Evolutionary conservation across 768 basidiomycete species (phyloP).

Genomic region (Russula emetica): DNA sequence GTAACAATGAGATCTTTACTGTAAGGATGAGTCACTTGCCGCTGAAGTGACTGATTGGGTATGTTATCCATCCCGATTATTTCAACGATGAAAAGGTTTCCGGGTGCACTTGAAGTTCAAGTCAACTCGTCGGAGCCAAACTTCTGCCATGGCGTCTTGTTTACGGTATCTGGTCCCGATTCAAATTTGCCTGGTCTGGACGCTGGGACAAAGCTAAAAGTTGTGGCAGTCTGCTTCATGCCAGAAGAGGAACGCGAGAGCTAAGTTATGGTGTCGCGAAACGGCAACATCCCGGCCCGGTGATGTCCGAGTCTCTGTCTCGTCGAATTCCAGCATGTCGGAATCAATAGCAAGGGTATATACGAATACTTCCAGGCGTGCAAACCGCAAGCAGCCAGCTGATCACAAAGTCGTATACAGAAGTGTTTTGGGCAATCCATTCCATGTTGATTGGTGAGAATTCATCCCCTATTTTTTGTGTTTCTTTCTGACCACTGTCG

Average conservation of each 20-base stretch:
- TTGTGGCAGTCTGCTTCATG: neutral
- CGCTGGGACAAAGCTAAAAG: too few relatives aligned
- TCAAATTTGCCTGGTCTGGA: too few relatives aligned
- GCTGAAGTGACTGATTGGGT: neutral
- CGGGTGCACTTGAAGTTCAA: too few relatives aligned
- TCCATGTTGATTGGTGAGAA: conserved; percentile 60
- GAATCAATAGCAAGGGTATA: conserved; percentile 50
- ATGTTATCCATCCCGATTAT: neutral
- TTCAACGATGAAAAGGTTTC: neutral
- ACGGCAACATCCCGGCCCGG: neutral
- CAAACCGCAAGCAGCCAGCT: conserved; percentile 39
- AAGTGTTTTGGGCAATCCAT: conserved; percentile 68
- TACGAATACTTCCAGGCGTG: conserved; percentile 60
- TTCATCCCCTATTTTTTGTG: conserved; percentile 14
- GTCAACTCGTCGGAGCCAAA: neutral
- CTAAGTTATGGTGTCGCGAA: too few relatives aligned
- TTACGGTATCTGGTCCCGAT: too few relatives aligned
- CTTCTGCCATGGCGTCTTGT: too few relatives aligned
- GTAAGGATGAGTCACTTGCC: neutral
- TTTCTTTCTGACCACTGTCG: conserved; percentile 14
- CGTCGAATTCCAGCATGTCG: conserved; percentile 38
- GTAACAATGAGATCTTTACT: neutral
- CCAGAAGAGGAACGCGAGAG: too few relatives aligned
- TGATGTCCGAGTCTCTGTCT: neutral
- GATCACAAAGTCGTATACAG: conserved; percentile 68